These are phyloP conservation scores for Ophidiomyces ophidiicola DNA, from an alignment of 2,329 filamentous ascomycete species.

Conservation along the genomic window DNA sequence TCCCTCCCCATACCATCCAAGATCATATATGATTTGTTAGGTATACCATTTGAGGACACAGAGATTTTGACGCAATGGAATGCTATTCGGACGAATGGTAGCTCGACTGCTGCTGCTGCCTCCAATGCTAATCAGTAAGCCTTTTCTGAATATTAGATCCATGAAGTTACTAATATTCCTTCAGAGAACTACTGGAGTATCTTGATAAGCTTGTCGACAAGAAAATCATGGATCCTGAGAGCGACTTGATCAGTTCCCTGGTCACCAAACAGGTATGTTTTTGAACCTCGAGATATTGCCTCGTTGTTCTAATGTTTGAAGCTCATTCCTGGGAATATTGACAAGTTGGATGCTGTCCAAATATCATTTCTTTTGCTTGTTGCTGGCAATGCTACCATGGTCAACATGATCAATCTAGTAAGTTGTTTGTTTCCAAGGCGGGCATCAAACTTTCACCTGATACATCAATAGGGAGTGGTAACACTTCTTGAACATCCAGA, in stretches of 20 bases:
- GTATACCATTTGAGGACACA: slow-evolving; percentile 38
- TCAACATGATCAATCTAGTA: slow-evolving; percentile 40
- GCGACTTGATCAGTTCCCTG: slow-evolving; percentile 38
- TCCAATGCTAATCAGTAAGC: slow-evolving; percentile 34
- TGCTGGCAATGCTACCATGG: slow-evolving; percentile 43
- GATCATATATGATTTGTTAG: slow-evolving; percentile 42
- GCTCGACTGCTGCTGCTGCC: slow-evolving; percentile 37
- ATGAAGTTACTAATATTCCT: background rate
- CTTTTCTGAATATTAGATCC: background rate
- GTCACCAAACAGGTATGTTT: slow-evolving; percentile 18
- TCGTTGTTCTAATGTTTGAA: background rate
- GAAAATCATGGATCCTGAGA: slow-evolving; percentile 29
- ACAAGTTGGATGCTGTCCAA: slow-evolving; percentile 27
- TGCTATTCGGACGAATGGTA: slow-evolving; percentile 38
- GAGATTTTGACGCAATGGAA: slow-evolving; percentile 38
- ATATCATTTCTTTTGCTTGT: slow-evolving; percentile 42
- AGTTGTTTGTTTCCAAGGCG: background rate
- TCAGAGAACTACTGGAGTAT: slow-evolving; percentile 36
- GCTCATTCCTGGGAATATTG: slow-evolving; percentile 23
- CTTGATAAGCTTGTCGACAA: slow-evolving; percentile 35
- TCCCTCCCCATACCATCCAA: slow-evolving; percentile 39
- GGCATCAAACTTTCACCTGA: background rate
- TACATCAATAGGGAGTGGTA: slow-evolving; percentile 31
- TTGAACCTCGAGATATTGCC: background rate
- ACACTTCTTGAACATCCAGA: slow-evolving; percentile 35